Conservation (phyloP, 768 basidiomycete genomes). For the Collybiopsis luxurians region DNA sequence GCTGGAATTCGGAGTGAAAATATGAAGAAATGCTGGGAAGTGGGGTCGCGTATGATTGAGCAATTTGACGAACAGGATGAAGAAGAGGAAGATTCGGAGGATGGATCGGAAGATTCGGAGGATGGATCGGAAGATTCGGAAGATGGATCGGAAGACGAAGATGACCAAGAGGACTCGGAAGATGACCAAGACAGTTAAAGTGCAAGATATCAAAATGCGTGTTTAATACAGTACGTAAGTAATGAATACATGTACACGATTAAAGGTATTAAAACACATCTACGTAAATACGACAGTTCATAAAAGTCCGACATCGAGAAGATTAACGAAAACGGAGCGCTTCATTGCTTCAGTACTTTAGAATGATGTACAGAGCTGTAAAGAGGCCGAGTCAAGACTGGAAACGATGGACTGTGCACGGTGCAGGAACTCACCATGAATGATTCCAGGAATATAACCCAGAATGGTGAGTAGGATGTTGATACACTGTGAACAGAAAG, state of each 20-base stretch:
- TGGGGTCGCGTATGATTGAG: conserved; percentile 73
- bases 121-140: background rate
- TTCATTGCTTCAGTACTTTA: conserved; percentile 57
- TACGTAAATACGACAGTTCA: background rate
- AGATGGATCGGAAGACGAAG: background rate
- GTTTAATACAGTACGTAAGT: background rate
- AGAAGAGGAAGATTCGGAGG: conserved; percentile 9
- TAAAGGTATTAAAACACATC: background rate
- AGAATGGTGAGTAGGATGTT: conserved; percentile 79
- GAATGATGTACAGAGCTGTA: conserved; percentile 75
- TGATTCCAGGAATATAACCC: conserved; percentile 72
- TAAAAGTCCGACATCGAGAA: too few species aligned
- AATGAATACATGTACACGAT: background rate
- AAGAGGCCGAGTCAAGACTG: conserved; percentile 12
- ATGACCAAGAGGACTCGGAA: conserved; percentile 19
- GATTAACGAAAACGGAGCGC: too few species aligned
- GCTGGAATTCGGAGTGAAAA: conserved; percentile 45
- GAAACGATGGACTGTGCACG: background rate
- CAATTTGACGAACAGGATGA: conserved; percentile 78
- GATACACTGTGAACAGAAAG: conserved; percentile 39
- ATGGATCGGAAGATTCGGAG: background rate
- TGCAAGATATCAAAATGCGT: conserved; percentile 15
- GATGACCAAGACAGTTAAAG: conserved; percentile 10
- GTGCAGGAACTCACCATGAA: conserved; percentile 48
- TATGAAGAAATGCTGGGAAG: conserved; percentile 63